Base-by-base conservation (phyloP, 2,329 filamentous ascomycete species). In the Aspergillus eucalypticola region DNA sequence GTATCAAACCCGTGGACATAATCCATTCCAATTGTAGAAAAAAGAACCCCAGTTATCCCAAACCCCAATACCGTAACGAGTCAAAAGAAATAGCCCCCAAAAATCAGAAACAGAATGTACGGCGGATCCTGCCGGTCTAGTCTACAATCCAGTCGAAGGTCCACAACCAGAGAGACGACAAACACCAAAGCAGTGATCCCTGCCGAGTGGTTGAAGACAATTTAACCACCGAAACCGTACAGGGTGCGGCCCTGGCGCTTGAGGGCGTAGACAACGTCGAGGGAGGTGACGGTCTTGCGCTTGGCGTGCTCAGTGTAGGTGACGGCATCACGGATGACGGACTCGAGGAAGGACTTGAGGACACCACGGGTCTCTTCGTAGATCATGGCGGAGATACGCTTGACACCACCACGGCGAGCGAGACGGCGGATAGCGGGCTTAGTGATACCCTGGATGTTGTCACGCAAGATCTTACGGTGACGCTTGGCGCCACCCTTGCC, bases 391-490 rank as follows among this genome's bases (percentile, higher is more conserved):
- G 93, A 96, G 76, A 97, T 97, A 96, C 93, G 93, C 91, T 97
- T 97, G 87, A 97, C 93, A 93, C 93, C 93, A 80, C 94, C 93
- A 96, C 93, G 93, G 84, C 93, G 93, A 67, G 93, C 93, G 78
- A 98, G 93, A 96, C 94, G 93, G 74, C 93, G 90, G 83, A 98
- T 98, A 72, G 93, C 93, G 73, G 93, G 94, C 90, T 98, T 98
- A 78, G 93, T 98, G 79, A 98, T 97, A 83, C 93, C 93, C 85
- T 97, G 93, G 79, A 97, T 97, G 90, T 97, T 97, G 90, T 97
- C 94, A 82, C 94, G 92, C 81, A 97, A 86, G 87, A 98, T 97
- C 91, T 97, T 98, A 76, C 94, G 90, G 84, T 98, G 94, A 82
- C 94, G 94, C 90, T 97, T 98, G 83, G 94, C 94, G 82, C 94